Base-by-base conservation (phyloP, 306 rosid species). In the Ormosia emarginata region DNA sequence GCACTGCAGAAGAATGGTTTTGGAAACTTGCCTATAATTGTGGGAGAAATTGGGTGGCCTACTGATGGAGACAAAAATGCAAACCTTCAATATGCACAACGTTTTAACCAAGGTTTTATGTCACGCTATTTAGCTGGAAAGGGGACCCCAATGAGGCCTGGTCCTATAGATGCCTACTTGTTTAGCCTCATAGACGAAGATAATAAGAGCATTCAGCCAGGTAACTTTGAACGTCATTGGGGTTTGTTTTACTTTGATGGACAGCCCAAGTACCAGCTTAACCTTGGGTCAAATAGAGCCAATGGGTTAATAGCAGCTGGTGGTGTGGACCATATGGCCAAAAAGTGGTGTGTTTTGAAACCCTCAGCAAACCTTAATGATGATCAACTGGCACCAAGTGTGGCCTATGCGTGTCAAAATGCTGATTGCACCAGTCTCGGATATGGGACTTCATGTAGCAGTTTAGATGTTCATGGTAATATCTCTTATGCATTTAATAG, bases 31-130 rank as follows among this genome's bases (percentile, higher is more conserved):
- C 86, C 98, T 36, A 88, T 95, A 50, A 86, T 95, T 8, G 85
- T 95, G 0, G 98, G 98, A 68, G 98, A 93, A 88, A 85, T 93
- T 0, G 98, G 98, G 30, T 95, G 98, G 98, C 98, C 98, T 67
- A 93, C 98, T 0, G 98, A 95, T 56, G 98, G 98, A 52, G 94
- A 95, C 89, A 62, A n/a, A 69, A 91, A 83, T 34, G 98, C 89
- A 5, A 91, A 88, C 41, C 46, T 91, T 66, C 93, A 80, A 78
- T 68, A 62, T 3, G 98, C 98, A 0, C 97, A 90, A 77, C 82
- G 93, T 29, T 95, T 95, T 77, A 91, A 85, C 89, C 98, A 91
- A 75, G 98, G 98, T 2, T 90, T 93, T 71, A 86, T 93, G 87
- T 33, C 97, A 9, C 92, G 93, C 17, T 90, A 72, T 64, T 11